These are phyloP conservation scores for Globisporangium ultimum DNA, from an alignment of 352 stramenopile genomes.

Conservation along the genomic window DNA sequence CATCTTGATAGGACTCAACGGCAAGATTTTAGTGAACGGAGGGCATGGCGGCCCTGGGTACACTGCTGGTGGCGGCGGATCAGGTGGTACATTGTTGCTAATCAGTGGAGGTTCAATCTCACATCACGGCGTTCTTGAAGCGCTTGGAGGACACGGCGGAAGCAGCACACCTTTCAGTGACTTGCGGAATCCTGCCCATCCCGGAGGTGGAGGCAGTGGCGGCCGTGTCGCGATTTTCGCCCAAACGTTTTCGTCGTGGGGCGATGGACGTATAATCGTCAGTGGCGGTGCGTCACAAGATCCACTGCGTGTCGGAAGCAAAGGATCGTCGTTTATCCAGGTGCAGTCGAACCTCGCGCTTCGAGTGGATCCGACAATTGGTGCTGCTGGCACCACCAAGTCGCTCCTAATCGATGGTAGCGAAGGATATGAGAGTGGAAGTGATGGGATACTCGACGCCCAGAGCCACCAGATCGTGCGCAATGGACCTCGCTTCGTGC, in stretches of 20 bases:
- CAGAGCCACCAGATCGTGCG: constrained; percentile 30
- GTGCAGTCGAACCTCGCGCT: constrained; percentile 42
- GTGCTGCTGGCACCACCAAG: constrained; percentile 64
- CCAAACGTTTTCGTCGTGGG: constrained; percentile 91
- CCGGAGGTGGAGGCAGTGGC: constrained; percentile 89
- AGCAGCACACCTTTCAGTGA: constrained; percentile 21
- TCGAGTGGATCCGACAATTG: constrained; percentile 57
- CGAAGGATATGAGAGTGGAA: constrained; percentile 26
- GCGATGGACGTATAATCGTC: constrained; percentile 68
- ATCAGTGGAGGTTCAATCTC: constrained; percentile 45
- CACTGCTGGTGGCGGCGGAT: constrained; percentile 58
- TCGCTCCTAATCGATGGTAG: constrained; percentile 59
- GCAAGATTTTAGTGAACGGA: constrained; percentile 76
- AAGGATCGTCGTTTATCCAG: constrained; percentile 40
- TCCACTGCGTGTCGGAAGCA: constrained; percentile 23
- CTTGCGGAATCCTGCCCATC: background rate
- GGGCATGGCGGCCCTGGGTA: constrained; percentile 42
- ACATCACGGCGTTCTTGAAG: constrained; percentile 74
- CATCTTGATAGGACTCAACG: constrained; percentile 84
- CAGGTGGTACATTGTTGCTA: constrained; percentile 48
- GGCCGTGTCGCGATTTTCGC: constrained; percentile 83
- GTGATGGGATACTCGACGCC: constrained; percentile 9
- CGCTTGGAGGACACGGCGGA: constrained; percentile 81
- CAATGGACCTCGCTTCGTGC: constrained; percentile 46
- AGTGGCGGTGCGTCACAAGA: constrained; percentile 67